Conservation (phyloP, 176 grass and related monocot genomes). For the Juncus inflexus region DNA sequence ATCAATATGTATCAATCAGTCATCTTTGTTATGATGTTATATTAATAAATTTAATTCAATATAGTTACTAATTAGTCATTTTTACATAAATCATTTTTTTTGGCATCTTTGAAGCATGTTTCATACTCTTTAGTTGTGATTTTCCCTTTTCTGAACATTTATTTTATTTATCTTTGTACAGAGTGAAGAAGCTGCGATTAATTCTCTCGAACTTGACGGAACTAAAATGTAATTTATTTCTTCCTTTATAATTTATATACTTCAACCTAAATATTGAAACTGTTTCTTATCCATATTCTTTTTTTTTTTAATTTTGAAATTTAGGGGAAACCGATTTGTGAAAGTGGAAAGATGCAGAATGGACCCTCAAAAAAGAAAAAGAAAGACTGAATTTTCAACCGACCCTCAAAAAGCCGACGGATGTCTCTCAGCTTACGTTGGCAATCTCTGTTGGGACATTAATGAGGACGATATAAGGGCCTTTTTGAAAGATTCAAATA, state of each 20-base stretch:
- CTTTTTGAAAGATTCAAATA: constrained; percentile 53
- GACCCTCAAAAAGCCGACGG: constrained; percentile 75
- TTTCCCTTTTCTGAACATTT: not conserved
- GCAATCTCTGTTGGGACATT: constrained; percentile 76
- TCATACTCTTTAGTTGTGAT: not conserved
- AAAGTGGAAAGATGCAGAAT: constrained; percentile 68
- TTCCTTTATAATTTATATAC: not conserved
- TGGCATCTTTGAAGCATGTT: not conserved
- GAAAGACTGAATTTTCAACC: constrained; percentile 43
- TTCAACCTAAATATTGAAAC: not conserved
- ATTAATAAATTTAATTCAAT: not conserved
- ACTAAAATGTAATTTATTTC: constrained; percentile 52
- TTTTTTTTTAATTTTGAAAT: not conserved
- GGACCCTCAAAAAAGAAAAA: constrained; percentile 51
- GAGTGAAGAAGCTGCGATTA: constrained; percentile 43
- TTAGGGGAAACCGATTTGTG: constrained; percentile 58
- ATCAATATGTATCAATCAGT: not conserved
- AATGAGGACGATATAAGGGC: constrained; percentile 51
- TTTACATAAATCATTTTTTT: not conserved
- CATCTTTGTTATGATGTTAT: not conserved
- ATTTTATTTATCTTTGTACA: constrained; percentile 25
- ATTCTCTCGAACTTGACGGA: constrained; percentile 62
- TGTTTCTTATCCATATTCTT: not conserved
- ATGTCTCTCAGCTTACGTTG: constrained; percentile 71
- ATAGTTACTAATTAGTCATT: not conserved